These are phyloP conservation scores for Zygosaccharomyces sapae DNA, from an alignment of 1,139 yeast genomes.

Conservation along the genomic window DNA sequence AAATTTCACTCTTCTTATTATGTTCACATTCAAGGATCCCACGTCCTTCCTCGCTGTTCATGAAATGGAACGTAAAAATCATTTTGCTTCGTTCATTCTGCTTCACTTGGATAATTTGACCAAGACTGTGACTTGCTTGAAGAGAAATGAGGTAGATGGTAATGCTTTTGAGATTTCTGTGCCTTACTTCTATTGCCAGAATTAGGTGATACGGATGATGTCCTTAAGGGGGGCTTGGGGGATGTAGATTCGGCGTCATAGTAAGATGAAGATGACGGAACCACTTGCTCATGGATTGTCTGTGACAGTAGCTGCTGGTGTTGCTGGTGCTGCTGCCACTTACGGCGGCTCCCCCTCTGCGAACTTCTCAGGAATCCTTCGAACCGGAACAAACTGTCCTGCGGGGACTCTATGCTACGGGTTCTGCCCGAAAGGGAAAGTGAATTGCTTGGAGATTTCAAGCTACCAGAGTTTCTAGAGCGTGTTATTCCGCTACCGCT, in stretches of 20 bases:
- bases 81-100: background rate
- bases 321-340: slow-evolving; percentile 23
- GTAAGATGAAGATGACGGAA: slow-evolving; percentile 6
- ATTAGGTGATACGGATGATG: slow-evolving; percentile 15
- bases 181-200: slow-evolving; percentile 4
- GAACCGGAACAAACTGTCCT: slow-evolving; percentile 39
- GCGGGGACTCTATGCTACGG: slow-evolving; percentile 24
- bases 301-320: slow-evolving; percentile 24
- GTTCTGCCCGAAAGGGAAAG: slow-evolving; percentile 15
- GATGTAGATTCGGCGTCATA: slow-evolving; percentile 12
- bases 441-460: slow-evolving; percentile 22
- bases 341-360: slow-evolving; percentile 30
- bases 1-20: no score
- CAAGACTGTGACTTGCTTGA: slow-evolving; percentile 14
- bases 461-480: slow-evolving; percentile 14
- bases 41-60: no score
- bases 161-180: slow-evolving; percentile 16
- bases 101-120: slow-evolving; percentile 3
- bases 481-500: slow-evolving; percentile 12
- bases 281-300: slow-evolving; percentile 20
- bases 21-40: no score
- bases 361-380: slow-evolving; percentile 38
- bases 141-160: slow-evolving; percentile 21
- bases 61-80: no score
- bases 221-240: slow-evolving; percentile 11